Conservation (phyloP, 306 rosid species). For the Datisca glomerata region DNA sequence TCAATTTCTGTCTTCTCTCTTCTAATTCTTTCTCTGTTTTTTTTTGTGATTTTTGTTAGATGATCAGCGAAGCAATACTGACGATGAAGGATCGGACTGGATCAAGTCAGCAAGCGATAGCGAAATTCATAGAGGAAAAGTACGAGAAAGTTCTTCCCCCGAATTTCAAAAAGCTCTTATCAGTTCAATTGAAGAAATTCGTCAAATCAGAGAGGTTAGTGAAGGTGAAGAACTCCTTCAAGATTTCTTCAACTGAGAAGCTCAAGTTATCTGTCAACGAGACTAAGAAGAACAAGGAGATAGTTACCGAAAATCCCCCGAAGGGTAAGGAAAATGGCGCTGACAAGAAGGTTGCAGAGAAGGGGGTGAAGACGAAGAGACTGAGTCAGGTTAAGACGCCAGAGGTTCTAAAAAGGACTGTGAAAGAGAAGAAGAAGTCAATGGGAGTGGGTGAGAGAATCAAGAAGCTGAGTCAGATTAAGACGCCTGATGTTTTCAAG, state of each 20-base stretch:
- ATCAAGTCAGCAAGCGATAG: constrained; percentile 22
- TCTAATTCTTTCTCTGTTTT: not conserved
- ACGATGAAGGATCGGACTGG: constrained; percentile 18
- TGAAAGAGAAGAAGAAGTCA: constrained; percentile 1
- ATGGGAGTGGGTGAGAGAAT: not conserved
- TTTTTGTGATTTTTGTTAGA: not conserved
- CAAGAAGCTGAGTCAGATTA: constrained; percentile 19
- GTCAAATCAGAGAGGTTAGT: constrained; percentile 21
- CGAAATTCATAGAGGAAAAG: constrained; percentile 19
- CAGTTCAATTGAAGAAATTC: constrained; percentile 19
- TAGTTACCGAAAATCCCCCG: not conserved
- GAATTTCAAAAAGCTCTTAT: constrained; percentile 14
- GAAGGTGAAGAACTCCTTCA: constrained; percentile 23
- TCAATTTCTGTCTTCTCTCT: not conserved
- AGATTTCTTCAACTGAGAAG: constrained; percentile 14
- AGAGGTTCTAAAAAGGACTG: constrained; percentile 9
- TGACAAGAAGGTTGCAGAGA: constrained; percentile 5
- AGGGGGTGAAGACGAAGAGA: constrained; percentile 18
- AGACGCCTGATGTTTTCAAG: constrained; percentile 17
- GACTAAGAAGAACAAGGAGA: not conserved
- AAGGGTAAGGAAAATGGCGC: not conserved
- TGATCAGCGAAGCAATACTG: constrained; percentile 17
- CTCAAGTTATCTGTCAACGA: not conserved
- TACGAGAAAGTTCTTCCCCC: constrained; percentile 13
- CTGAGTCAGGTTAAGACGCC: constrained; percentile 18